Conservation (phyloP, 305 asterid genomes). For the Solanum aculeatissimum region DNA sequence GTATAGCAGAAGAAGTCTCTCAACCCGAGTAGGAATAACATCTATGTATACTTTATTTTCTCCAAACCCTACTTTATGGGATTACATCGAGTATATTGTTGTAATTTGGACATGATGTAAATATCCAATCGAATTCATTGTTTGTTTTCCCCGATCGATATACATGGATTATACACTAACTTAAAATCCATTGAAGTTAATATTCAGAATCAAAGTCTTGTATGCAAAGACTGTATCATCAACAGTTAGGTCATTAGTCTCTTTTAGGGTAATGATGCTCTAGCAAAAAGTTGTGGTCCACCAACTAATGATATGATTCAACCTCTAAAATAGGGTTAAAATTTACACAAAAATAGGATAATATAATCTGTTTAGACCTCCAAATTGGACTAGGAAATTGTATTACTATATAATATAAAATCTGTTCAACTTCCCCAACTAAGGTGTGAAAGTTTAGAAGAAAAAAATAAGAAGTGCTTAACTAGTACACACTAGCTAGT, state of each 20-base stretch:
- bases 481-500: not conserved
- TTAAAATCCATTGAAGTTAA: not conserved
- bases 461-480: not conserved
- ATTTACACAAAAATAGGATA: not conserved
- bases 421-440: slow-evolving; percentile 4
- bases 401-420: not conserved
- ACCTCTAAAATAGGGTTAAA: not conserved
- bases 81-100: too few species aligned
- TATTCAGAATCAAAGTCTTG: not conserved
- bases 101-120: not conserved
- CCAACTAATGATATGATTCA: not conserved
- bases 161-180: not conserved
- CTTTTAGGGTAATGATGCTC: not conserved
- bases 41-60: too few species aligned
- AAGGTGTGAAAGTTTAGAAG: not conserved
- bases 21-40: too few species aligned
- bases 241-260: not conserved
- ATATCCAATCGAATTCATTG: not conserved
- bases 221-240: not conserved
- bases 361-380: slow-evolving; percentile 5
- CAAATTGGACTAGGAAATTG: slow-evolving; percentile 9
- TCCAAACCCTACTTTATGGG: too few species aligned
- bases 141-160: not conserved
- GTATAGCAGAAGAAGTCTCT: too few species aligned
- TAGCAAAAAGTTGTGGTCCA: slow-evolving; percentile 2